phyloP scores from a whole-genome alignment of 2,329 filamentous ascomycete genomes.

The Microdochium bolleyi region DNA sequence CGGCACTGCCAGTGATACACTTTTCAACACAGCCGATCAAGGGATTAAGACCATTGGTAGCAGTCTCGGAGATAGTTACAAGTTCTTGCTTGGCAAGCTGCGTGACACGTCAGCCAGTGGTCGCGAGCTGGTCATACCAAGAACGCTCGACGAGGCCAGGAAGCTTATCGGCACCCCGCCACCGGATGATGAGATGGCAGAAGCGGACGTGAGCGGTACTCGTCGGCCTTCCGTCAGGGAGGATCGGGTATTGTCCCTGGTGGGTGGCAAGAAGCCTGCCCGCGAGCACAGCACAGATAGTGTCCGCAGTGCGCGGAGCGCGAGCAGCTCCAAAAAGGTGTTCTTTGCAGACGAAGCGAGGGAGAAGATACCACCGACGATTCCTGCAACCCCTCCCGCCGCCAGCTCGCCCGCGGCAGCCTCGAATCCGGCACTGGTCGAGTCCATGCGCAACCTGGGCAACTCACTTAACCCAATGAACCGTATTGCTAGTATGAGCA shows the following conservation, averaged over 20 bases:
- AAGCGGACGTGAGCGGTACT: not conserved
- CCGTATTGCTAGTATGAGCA: slow-evolving; percentile 63
- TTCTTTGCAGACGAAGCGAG: slow-evolving; percentile 38
- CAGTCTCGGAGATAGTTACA: slow-evolving; percentile 86
- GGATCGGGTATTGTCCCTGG: slow-evolving; percentile 62
- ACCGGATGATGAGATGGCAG: slow-evolving; percentile 45
- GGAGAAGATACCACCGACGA: slow-evolving; percentile 24
- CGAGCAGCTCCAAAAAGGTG: slow-evolving; percentile 50
- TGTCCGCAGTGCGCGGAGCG: slow-evolving; percentile 51
- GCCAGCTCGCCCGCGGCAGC: slow-evolving; percentile 16
- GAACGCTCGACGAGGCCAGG: slow-evolving; percentile 86
- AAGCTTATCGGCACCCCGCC: slow-evolving; percentile 75
- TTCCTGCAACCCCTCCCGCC: slow-evolving; percentile 9
- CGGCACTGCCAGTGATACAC: slow-evolving; percentile 73
- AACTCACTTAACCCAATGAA: slow-evolving; percentile 78
- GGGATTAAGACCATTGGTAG: slow-evolving; percentile 86
- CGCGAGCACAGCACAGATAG: slow-evolving; percentile 77
- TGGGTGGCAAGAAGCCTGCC: slow-evolving; percentile 52
- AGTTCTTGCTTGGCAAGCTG: slow-evolving; percentile 82
- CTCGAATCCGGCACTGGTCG: slow-evolving; percentile 57
- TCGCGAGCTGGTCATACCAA: slow-evolving; percentile 58
- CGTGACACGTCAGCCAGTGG: slow-evolving; percentile 57
- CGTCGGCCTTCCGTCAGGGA: slow-evolving; percentile 44
- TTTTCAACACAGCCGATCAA: slow-evolving; percentile 84
- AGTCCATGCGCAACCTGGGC: slow-evolving; percentile 74